Evolutionary conservation across 169 alveolate genomes (phyloP).

Genomic region (Plasmodium gonderi): DNA sequence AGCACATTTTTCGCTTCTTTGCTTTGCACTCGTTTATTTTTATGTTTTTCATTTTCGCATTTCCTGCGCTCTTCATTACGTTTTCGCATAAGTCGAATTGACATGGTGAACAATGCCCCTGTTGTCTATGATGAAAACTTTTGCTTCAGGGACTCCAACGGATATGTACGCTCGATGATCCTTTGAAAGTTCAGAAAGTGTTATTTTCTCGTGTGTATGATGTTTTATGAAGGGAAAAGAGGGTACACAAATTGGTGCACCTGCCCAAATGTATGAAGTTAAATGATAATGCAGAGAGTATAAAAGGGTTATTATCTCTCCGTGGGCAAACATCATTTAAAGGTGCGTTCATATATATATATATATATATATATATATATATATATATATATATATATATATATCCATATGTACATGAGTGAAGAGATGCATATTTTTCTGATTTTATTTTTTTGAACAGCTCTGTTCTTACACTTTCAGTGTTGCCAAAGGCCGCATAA

Average conservation of each 20-base stretch:
- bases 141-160: conserved; percentile 94
- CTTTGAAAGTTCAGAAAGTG: conserved; percentile 39
- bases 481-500: conserved; percentile 99
- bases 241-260: neutral
- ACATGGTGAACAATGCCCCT: conserved; percentile 90
- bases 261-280: neutral
- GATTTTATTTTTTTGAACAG: neutral
- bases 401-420: neutral
- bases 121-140: conserved; percentile 92
- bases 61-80: conserved; percentile 77
- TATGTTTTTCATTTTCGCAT: neutral
- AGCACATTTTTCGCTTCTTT: no score
- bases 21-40: neutral
- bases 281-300: no score
- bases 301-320: no score
- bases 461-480: conserved; percentile 89
- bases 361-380: neutral
- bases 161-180: conserved; percentile 93
- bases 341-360: no score
- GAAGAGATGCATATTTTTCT: no score
- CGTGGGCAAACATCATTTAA: no score
- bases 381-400: neutral
- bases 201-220: no score
- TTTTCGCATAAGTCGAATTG: conserved; percentile 88
- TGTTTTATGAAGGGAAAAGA: no score